Conservation (phyloP, 2,329 filamentous ascomycete species). For the Trichoderma sp. region DNA sequence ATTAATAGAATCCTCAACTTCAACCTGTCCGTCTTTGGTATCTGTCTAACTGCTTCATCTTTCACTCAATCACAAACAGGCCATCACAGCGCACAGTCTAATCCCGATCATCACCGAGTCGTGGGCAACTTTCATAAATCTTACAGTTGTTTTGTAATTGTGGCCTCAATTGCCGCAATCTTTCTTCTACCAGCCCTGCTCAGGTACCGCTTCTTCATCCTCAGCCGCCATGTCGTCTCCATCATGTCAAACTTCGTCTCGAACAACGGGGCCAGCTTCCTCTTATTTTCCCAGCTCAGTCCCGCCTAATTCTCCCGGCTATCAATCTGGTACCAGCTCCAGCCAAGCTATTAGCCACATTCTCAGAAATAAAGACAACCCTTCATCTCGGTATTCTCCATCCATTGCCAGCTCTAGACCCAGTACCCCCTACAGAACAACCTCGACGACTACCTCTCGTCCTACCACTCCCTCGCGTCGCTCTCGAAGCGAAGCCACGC, state of each 20-base stretch:
- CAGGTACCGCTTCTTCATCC: not conserved
- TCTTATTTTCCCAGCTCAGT: not conserved
- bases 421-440: conserved; percentile 25
- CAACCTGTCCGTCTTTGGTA: not conserved
- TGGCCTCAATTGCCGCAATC: not conserved
- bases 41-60: not conserved
- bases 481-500: conserved; percentile 40
- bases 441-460: conserved; percentile 27
- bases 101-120: not conserved
- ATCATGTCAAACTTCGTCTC: not conserved
- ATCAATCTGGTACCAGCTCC: not conserved
- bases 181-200: not conserved
- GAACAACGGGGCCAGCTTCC: not conserved
- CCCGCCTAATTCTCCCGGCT: not conserved
- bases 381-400: conserved; percentile 19
- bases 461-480: conserved; percentile 45
- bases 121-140: not conserved
- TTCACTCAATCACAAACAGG: not conserved
- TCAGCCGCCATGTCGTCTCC: not conserved
- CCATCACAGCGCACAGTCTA: not conserved
- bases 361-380: not conserved
- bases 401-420: conserved; percentile 23
- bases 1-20: not conserved
- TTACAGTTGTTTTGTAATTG: not conserved
- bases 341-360: not conserved